Conservation (phyloP, 129 eudicot genomes). For the sunflower (Helianthus annuus) region HanXRQr2.0-SUNRISE NC_035433.2:134492933-134493432, state of each 20-base stretch:
- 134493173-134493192: slow-evolving; percentile 45
- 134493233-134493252: slow-evolving; percentile 54
- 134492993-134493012: slow-evolving; percentile 1
- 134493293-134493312: slow-evolving; percentile 2
- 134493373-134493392: background rate
- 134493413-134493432: too few relatives aligned
- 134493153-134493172: slow-evolving; percentile 50
- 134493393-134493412: too few relatives aligned
- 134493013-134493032: slow-evolving; percentile 31
- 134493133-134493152: slow-evolving; percentile 42
- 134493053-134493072: slow-evolving; percentile 41
- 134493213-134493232: slow-evolving; percentile 59
- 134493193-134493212: slow-evolving; percentile 56
- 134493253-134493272: slow-evolving; percentile 51
- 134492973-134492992: slow-evolving; percentile 30
- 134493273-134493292: slow-evolving; percentile 50
- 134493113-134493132: slow-evolving; percentile 49
- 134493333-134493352: background rate
- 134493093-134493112: slow-evolving; percentile 31
- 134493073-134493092: slow-evolving; percentile 33
- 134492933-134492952: slow-evolving; percentile 14
- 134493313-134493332: background rate
- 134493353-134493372: too few relatives aligned
- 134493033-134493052: slow-evolving; percentile 77
- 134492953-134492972: slow-evolving; percentile 19